Evolutionary conservation across 768 basidiomycete species (phyloP), one percentile per base, ranked within the genome.

Genomic region (Postia placenta): DNA sequence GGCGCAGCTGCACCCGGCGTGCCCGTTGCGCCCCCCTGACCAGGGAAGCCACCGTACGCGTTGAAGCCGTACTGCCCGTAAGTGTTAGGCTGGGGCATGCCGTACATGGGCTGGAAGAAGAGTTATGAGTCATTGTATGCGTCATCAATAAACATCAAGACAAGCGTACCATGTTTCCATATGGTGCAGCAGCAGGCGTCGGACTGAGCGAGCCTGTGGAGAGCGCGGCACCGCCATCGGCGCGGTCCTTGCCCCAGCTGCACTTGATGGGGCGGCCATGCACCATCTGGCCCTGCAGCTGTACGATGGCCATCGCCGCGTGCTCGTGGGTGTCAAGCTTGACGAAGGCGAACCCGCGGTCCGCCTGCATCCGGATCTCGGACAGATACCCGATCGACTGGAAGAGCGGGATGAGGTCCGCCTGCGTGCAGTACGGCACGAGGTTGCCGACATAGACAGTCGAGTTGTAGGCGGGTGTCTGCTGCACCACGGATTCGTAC

Each of bases 371-470:
- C 51, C 96, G 87, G 67, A 98, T 94, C 72, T 99, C 96, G 56
- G 92, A 93, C 41, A 98, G 84, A 69, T 98, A 98, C 45, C 95
- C 95, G 67, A 96, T 98, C 48, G 92, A 92, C 71, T 96, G 92
- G 82, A 98, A 98, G 52, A 98, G 74, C 11, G 95, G 95, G 61
- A 97, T 93, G 51, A 99, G 83, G 69, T 99, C 96, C 37, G 92
- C 92, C 67, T 98, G 95, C 22, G 93, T 94, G 62, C 88, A 89
- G 71, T 92, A 97, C 5, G 95, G 95, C 55, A 96, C 92, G 58
- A 99, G 80, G 73, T 98, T 98, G 54, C 96, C 96, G 64, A 97
- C 96, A 68, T 98, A 99, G 61, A 98, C 93, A 39, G 94, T 96
- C 38, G 88, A 78, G 72, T 98, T 98, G 71, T 85, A 94, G 39